A percentile compares a stretch with the other conserved stretches of the same genome.
Evolutionary conservation across 129 eudicot genomes (phyloP).

Genomic region (Kitagawia praeruptora): DNA sequence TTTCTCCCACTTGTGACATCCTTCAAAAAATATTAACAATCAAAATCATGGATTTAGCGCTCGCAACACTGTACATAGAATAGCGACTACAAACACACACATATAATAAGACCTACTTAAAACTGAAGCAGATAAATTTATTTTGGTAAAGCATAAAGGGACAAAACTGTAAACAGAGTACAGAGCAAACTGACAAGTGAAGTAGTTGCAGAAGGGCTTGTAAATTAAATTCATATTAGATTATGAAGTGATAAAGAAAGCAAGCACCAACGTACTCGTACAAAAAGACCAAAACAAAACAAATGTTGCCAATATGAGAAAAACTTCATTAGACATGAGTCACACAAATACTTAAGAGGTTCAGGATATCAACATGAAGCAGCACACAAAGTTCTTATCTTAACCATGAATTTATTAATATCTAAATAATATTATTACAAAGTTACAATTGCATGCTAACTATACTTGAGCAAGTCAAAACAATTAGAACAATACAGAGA

Average conservation of each 20-base stretch:
- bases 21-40: constrained; percentile 28
- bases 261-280: not conserved
- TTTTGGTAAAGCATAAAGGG: not conserved
- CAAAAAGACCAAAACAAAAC: not conserved
- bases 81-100: not conserved
- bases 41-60: constrained; percentile 12
- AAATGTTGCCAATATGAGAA: not conserved
- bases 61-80: not conserved
- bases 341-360: not conserved
- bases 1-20: constrained; percentile 45
- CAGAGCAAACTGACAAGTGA: not conserved
- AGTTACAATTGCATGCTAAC: not conserved
- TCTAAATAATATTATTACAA: not conserved
- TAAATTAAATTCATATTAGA: not conserved
- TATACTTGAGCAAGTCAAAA: not conserved
- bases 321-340: not conserved
- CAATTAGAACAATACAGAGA: not conserved
- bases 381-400: not conserved
- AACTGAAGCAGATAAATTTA: not conserved
- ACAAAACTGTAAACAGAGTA: not conserved
- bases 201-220: not conserved
- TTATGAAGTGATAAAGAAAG: not conserved
- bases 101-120: not conserved
- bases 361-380: not conserved
- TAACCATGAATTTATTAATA: not conserved